Evolutionary conservation across 352 stramenopile species (phyloP), one percentile per base, ranked within the genome.

Genomic region (Pythium rishiriense): DNA sequence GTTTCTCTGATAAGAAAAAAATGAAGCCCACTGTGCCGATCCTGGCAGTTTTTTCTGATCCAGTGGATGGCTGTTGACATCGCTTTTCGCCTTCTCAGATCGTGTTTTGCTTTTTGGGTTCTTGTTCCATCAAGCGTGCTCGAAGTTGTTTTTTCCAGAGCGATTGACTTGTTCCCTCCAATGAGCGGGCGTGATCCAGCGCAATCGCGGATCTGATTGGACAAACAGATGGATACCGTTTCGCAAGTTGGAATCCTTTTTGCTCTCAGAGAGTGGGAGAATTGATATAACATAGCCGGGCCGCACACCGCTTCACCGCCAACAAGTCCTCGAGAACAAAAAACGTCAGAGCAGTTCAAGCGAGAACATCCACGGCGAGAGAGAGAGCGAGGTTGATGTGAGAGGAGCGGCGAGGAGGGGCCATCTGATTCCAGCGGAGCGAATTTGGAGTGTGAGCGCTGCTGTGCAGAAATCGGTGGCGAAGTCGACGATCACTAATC

Each of bases 161-260:
- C 1, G 33, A 0, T 28, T n/a, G n/a, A n/a, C n/a, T n/a, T n/a
- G n/a, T 12, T 35, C 0, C 2, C 17, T 47, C 60, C 64, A 70
- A 62, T 70, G 15, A 65, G 49, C 19, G 19, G 1, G 3, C 21
- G 17, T 15, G 47, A 43, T 47, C 28, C 42, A 57, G 45, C 41
- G 21, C 35, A 58, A 17, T 19, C 39, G 12, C 24, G 17, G 19
- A 33, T 58, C 43, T 70, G 64, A 70, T 70, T 70, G 64, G 64
- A 21, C 56, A 65, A 70, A 62, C 64, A 70, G 35, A 66, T 64
- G 64, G 57, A 57, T 66, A 48, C 43, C 15, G 22, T 57, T 70
- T 58, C 19, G 53, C 37, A 35, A 12, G 12, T 25, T 56, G 31
- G 60, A 67, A 67, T 65, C 49, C 58, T 47, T 29, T 19, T 35